Evolutionary conservation across 805 yeast genomes (phyloP).

Genomic region (Myxozyma sirexii): DNA sequence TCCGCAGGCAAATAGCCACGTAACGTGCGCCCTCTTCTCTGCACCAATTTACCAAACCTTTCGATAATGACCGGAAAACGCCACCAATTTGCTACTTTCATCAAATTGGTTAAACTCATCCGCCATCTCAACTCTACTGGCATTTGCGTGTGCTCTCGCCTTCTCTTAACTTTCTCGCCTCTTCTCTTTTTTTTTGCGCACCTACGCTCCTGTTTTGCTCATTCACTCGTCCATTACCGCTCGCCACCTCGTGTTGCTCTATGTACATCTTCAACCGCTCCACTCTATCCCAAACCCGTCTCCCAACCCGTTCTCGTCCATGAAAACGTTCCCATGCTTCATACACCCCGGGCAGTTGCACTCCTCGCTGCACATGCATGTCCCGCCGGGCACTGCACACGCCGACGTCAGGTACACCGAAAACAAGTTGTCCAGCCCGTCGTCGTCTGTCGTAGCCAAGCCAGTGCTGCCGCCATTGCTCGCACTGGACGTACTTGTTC

Average conservation of each 20-base stretch:
- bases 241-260: neutral
- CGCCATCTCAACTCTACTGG: neutral
- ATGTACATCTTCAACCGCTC: neutral
- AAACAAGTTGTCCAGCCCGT: constrained; percentile 25
- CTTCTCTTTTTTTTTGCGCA: no score
- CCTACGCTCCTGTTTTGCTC: neutral
- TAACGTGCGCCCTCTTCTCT: no score
- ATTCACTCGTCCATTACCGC: neutral
- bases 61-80: no score
- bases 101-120: neutral
- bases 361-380: constrained; percentile 34
- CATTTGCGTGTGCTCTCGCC: no score
- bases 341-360: constrained; percentile 36
- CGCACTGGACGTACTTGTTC: neutral
- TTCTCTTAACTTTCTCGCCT: no score
- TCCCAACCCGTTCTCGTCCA: constrained; percentile 5
- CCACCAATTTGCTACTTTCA: neutral
- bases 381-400: constrained; percentile 35
- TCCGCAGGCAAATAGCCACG: no score
- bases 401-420: constrained; percentile 35
- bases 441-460: neutral
- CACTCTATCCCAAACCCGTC: constrained; percentile 10
- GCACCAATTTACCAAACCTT: no score
- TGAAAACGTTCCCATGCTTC: constrained; percentile 25
- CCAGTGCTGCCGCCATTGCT: neutral